These are phyloP conservation scores for Phaeoacremonium minimum DNA, from an alignment of 2,329 filamentous ascomycete species.

Conservation along the genomic window DNA sequence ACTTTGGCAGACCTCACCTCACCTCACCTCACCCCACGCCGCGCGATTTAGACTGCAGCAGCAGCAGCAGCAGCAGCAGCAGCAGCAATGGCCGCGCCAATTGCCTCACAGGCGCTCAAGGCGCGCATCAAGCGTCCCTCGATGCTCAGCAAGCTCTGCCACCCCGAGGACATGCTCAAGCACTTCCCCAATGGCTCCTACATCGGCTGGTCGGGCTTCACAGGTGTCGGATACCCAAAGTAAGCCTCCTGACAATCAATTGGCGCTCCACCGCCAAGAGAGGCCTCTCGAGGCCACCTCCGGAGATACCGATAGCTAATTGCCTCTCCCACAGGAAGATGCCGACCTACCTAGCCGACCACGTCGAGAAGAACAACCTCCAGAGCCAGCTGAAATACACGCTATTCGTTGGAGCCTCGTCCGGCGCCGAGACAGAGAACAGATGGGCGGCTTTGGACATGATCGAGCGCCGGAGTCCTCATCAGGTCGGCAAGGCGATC, in stretches of 20 bases:
- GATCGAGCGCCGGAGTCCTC: slow-evolving; percentile 80
- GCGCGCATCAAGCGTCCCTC: slow-evolving; percentile 71
- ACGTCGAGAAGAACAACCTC: slow-evolving; percentile 82
- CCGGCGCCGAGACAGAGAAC: slow-evolving; percentile 86
- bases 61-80: no score
- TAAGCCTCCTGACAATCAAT: slow-evolving; percentile 33
- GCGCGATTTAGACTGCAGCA: no score
- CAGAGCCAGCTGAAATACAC: slow-evolving; percentile 83
- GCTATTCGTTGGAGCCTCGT: slow-evolving; percentile 86
- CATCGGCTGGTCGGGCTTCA: slow-evolving; percentile 89
- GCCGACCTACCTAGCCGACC: slow-evolving; percentile 77
- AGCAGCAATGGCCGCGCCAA: slow-evolving; percentile 46
- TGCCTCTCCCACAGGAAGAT: slow-evolving; percentile 61
- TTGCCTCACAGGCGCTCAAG: slow-evolving; percentile 70
- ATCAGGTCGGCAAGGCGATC: slow-evolving; percentile 88
- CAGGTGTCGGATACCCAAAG: slow-evolving; percentile 87
- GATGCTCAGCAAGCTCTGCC: slow-evolving; percentile 75
- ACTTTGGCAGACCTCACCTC: no score
- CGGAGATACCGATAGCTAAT: slow-evolving; percentile 11
- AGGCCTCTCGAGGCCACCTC: not conserved
- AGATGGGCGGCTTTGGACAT: slow-evolving; percentile 86
- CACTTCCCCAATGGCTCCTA: slow-evolving; percentile 83
- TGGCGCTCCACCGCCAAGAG: slow-evolving; percentile 9
- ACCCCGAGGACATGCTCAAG: slow-evolving; percentile 73
- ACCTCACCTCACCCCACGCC: no score